Conservation (phyloP, 257 asterid species). For the Echium plantagineum region DNA sequence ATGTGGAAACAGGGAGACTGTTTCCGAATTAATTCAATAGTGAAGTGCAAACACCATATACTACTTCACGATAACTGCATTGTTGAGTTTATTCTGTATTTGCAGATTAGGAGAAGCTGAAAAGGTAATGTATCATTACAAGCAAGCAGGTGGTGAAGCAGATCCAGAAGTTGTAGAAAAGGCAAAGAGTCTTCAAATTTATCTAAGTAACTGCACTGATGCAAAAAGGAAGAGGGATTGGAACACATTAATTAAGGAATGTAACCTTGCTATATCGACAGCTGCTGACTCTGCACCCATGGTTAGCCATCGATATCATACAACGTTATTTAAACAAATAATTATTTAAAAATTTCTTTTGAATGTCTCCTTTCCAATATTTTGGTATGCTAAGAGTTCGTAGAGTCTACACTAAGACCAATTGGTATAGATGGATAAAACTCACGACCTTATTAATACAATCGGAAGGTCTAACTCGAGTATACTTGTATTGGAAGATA, state of each 20-base stretch:
- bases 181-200: conserved; percentile 39
- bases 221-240: conserved; percentile 55
- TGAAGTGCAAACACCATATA: no score
- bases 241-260: conserved; percentile 48
- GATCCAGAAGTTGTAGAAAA: conserved; percentile 60
- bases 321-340: not conserved
- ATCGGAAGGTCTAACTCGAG: not conserved
- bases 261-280: conserved; percentile 37
- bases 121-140: conserved; percentile 55
- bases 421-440: no score
- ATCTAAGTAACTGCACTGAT: conserved; percentile 46
- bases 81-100: not conserved
- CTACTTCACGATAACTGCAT: no score
- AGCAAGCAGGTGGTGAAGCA: conserved; percentile 61
- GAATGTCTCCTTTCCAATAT: not conserved
- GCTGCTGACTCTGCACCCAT: conserved; percentile 85
- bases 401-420: no score
- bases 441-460: no score
- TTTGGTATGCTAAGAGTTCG: no score
- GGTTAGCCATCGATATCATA: conserved; percentile 23
- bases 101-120: conserved; percentile 72
- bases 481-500: conserved; percentile 28
- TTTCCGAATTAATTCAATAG: no score
- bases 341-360: not conserved
- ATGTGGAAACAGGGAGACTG: no score